These are phyloP conservation scores for Piedraia hortae DNA, from an alignment of 2,329 filamentous ascomycete species.

Conservation along the genomic window DNA sequence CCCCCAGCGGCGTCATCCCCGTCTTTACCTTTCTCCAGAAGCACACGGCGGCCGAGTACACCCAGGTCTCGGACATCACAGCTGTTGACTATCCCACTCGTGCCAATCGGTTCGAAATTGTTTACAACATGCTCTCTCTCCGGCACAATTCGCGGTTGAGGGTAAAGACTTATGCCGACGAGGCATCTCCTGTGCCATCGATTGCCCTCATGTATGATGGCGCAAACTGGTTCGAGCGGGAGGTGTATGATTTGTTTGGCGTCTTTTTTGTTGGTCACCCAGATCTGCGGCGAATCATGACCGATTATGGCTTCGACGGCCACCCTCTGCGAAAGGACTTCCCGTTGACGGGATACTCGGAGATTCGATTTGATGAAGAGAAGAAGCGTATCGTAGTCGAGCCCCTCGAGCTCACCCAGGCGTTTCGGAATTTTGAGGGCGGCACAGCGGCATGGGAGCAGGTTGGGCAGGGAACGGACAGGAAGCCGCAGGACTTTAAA, in stretches of 20 bases:
- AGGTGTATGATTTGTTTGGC: constrained; percentile 91
- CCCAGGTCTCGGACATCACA: constrained; percentile 74
- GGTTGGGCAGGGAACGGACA: constrained; percentile 43
- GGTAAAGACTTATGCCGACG: constrained; percentile 96
- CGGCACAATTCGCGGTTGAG: constrained; percentile 90
- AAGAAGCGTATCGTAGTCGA: constrained; percentile 99
- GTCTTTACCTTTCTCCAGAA: constrained; percentile 90
- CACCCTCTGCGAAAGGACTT: constrained; percentile 96
- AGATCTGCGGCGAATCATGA: constrained; percentile 93
- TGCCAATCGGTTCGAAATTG: constrained; percentile 86
- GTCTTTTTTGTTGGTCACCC: constrained; percentile 93
- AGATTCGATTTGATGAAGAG: constrained; percentile 94
- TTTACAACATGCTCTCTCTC: constrained; percentile 90
- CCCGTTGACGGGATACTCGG: constrained; percentile 89
- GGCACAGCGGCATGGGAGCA: constrained; percentile 32
- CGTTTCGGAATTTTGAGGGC: constrained; percentile 94
- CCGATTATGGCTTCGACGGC: constrained; percentile 95
- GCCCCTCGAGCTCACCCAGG: constrained; percentile 89
- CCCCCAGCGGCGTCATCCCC: constrained; percentile 65
- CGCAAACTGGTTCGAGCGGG: constrained; percentile 95
- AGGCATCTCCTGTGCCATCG: constrained; percentile 77
- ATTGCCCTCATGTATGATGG: constrained; percentile 70
- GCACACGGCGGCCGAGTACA: constrained; percentile 93
- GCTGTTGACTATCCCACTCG: constrained; percentile 88
- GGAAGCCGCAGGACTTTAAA: constrained; percentile 69